Evolutionary conservation across 345 rosid species (phyloP).

Genomic region (Hirschfeldia incana): DNA sequence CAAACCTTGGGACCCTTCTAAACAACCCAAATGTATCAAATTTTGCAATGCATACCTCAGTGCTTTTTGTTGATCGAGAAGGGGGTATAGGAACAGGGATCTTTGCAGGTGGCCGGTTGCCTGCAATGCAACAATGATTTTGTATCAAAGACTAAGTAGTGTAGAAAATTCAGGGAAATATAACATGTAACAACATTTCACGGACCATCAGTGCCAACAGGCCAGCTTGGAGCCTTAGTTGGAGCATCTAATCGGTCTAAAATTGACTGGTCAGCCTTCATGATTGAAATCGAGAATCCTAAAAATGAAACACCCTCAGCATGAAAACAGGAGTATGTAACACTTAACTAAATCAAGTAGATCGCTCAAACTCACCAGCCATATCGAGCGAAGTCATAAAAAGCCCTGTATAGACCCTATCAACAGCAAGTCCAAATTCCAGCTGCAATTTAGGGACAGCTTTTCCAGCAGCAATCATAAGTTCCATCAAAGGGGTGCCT

Average conservation of each 20-base stretch:
- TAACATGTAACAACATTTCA: constrained; percentile 16
- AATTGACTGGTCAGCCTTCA: constrained; percentile 76
- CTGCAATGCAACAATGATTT: constrained; percentile 42
- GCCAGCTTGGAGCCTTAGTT: constrained; percentile 97
- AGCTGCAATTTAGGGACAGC: constrained; percentile 89
- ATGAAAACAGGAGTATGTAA: constrained; percentile 10
- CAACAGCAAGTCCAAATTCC: constrained; percentile 94
- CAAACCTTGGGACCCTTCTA: constrained; percentile 12
- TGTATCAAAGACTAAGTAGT: neutral
- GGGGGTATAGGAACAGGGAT: constrained; percentile 81
- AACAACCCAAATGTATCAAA: neutral
- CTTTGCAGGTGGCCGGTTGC: constrained; percentile 86
- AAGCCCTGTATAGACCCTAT: constrained; percentile 95
- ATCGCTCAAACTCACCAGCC: constrained; percentile 69
- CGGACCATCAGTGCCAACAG: constrained; percentile 83
- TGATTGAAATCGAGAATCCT: constrained; percentile 94
- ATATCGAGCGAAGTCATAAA: constrained; percentile 98
- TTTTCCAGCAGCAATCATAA: constrained; percentile 92
- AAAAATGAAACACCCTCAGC: constrained; percentile 21
- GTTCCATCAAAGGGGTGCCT: constrained; percentile 90
- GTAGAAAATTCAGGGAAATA: neutral
- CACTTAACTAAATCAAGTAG: neutral
- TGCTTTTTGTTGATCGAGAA: constrained; percentile 55
- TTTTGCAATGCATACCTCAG: constrained; percentile 50
- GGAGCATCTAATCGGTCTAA: constrained; percentile 80